phyloP scores from a whole-genome alignment of 2,329 filamentous ascomycete species.

The Pseudogymnoascus destructans region DNA sequence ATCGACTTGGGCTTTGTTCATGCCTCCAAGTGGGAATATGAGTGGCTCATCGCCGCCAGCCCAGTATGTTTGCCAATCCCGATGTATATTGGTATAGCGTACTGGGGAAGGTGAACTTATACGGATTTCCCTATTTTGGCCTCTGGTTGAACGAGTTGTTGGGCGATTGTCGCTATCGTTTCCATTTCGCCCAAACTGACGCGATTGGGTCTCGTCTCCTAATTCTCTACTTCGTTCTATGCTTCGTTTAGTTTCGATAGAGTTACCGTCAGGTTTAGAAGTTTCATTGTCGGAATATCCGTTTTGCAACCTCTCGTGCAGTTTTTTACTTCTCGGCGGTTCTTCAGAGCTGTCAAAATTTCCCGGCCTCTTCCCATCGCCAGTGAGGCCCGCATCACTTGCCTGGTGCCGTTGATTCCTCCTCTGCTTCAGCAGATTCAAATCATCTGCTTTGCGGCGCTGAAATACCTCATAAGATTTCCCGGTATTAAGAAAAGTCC shows the following conservation, averaged over 20 bases:
- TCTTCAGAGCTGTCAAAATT: background rate
- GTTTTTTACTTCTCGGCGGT: background rate
- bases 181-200: background rate
- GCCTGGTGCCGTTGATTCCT: background rate
- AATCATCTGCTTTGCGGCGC: background rate
- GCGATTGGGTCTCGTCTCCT: background rate
- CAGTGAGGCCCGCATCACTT: background rate
- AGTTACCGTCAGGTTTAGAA: background rate
- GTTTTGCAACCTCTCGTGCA: background rate
- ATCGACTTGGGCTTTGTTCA: constrained; percentile 52
- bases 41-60: constrained; percentile 37
- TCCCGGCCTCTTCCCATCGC: background rate
- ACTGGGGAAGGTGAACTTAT: constrained; percentile 11
- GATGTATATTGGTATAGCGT: constrained; percentile 39
- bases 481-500: no score
- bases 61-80: constrained; percentile 41
- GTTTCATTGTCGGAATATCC: background rate
- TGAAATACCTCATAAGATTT: background rate
- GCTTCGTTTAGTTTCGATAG: background rate
- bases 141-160: constrained; percentile 7
- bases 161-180: background rate
- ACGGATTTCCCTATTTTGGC: background rate
- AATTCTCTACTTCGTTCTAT: background rate
- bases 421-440: background rate
- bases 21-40: constrained; percentile 45